Evolutionary conservation across 176 grass and related monocot species (phyloP).

Genomic region (Alopecurus myosuroides): DNA sequence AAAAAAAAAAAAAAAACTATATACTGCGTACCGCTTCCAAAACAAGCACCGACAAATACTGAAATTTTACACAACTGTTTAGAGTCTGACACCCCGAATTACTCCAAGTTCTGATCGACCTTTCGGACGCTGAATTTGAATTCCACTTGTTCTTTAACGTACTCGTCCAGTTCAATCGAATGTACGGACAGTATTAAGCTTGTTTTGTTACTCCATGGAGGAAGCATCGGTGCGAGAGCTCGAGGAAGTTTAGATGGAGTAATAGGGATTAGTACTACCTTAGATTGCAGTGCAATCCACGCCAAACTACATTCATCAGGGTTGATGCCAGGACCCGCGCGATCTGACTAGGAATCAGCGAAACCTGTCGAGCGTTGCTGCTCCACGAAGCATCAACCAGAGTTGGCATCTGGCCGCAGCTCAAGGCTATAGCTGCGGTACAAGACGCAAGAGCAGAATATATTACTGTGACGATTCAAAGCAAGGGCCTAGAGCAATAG

Average conservation of each 20-base stretch:
- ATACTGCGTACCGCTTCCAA: too few relatives aligned
- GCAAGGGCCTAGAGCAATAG: not conserved
- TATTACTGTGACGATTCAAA: not conserved
- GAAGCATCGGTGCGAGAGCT: not conserved
- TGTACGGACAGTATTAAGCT: not conserved
- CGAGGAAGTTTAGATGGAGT: conserved; percentile 18
- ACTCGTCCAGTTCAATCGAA: not conserved
- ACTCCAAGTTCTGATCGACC: not conserved
- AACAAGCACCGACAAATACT: not conserved
- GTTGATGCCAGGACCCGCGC: not conserved
- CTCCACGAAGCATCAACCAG: conserved; percentile 19
- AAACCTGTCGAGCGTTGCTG: conserved; percentile 32
- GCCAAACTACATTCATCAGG: not conserved
- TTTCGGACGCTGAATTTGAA: not conserved
- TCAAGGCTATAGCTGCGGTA: not conserved
- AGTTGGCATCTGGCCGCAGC: conserved; percentile 3
- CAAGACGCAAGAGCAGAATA: not conserved
- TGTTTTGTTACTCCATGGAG: not conserved
- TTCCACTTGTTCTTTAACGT: not conserved
- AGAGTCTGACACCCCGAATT: not conserved
- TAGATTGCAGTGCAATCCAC: conserved; percentile 23
- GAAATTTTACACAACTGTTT: not conserved
- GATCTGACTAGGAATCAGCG: conserved; percentile 5
- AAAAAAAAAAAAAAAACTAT: too few relatives aligned
- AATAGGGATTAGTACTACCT: not conserved